Conservation (phyloP, 2,329 filamentous ascomycete genomes). For the Diaporthe caulivora region DNA sequence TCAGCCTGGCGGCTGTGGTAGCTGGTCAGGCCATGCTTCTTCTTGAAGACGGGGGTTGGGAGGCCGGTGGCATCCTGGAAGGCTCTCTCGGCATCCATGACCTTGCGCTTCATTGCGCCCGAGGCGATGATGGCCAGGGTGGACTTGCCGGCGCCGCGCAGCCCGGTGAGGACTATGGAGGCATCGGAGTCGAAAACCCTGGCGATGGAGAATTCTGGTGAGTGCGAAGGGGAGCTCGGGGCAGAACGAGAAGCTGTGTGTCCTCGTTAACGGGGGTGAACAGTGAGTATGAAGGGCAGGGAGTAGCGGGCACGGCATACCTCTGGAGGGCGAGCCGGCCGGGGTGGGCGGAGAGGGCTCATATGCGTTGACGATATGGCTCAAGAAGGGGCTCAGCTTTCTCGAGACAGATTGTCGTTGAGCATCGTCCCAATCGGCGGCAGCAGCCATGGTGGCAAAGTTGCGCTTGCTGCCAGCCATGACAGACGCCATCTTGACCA, state of each 20-base stretch:
- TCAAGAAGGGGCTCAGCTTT: conserved; percentile 26
- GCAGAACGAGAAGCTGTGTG: conserved; percentile 40
- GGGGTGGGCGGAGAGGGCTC: conserved; percentile 24
- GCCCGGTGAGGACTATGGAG: conserved; percentile 79
- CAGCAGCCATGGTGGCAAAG: conserved; percentile 43
- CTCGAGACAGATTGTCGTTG: conserved; percentile 9
- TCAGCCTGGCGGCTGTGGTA: conserved; percentile 74
- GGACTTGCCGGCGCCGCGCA: conserved; percentile 81
- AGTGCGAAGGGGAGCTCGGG: conserved; percentile 38
- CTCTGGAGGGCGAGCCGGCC: conserved; percentile 30
- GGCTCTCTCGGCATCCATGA: conserved; percentile 76
- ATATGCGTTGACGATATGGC: background rate
- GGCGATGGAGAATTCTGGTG: conserved; percentile 41
- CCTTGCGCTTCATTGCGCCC: conserved; percentile 74
- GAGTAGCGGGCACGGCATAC: conserved; percentile 9
- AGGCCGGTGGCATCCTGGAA: conserved; percentile 75
- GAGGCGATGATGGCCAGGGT: conserved; percentile 82
- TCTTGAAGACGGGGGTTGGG: conserved; percentile 73
- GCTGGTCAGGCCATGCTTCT: conserved; percentile 69
- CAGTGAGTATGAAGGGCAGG: background rate
- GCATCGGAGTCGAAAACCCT: conserved; percentile 68
- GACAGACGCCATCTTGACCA: conserved; percentile 41
- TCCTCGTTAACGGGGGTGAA: background rate
- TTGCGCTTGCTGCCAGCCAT: conserved; percentile 44
- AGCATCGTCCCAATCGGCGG: conserved; percentile 36